These are phyloP conservation scores for Proliferodiscus dingleyae DNA, from an alignment of 2,329 filamentous ascomycete genomes.

Conservation along the genomic window DNA sequence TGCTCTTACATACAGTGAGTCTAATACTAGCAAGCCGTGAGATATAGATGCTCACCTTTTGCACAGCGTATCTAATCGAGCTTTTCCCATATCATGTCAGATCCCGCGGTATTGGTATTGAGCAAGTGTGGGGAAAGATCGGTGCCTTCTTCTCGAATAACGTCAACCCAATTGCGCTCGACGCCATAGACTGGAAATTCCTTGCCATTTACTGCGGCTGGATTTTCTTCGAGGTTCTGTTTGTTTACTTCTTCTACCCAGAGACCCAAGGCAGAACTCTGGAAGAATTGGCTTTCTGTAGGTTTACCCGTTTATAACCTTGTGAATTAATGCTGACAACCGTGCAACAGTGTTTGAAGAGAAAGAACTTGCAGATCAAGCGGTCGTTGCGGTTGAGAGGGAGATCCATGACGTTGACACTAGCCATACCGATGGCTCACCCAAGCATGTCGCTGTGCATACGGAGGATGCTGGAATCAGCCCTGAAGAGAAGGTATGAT, in stretches of 20 bases:
- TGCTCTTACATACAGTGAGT: conserved; percentile 56
- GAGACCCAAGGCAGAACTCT: conserved; percentile 40
- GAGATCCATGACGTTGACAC: conserved; percentile 27
- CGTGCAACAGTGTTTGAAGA: conserved; percentile 39
- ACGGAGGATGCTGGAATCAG: too few relatives aligned
- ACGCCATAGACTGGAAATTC: conserved; percentile 39
- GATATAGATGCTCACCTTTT: background rate
- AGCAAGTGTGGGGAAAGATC: conserved; percentile 31
- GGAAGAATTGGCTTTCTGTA: conserved; percentile 42
- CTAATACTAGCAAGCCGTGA: background rate
- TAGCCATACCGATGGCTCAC: too few relatives aligned
- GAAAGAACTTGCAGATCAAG: conserved; percentile 32
- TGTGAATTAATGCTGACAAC: background rate
- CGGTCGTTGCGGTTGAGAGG: conserved; percentile 35
- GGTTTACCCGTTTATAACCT: conserved; percentile 19
- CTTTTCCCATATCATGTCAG: conserved; percentile 49
- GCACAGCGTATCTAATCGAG: conserved; percentile 49
- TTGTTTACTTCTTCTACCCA: conserved; percentile 42
- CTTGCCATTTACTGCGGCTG: conserved; percentile 40
- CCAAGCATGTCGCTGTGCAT: too few relatives aligned
- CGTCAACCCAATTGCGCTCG: conserved; percentile 41
- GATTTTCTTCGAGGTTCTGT: conserved; percentile 37
- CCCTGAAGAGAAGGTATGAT: too few relatives aligned
- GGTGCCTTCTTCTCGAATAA: conserved; percentile 44
- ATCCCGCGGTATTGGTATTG: conserved; percentile 22